Base-by-base conservation (phyloP, 441 rosid species). In the Bruguiera hainesii region DNA sequence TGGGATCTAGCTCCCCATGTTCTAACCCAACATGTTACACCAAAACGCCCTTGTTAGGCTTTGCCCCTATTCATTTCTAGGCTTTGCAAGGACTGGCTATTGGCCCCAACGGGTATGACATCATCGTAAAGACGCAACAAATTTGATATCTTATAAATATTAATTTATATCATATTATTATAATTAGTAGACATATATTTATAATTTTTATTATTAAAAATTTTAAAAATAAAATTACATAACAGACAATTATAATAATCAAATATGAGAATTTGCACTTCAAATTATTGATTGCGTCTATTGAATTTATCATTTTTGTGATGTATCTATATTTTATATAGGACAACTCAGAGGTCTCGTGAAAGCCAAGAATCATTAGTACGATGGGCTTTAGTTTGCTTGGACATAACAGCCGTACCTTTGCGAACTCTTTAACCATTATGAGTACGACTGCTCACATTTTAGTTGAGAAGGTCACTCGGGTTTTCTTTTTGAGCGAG, bases 401-500 rank as follows among this genome's bases (percentile, higher is more conserved):
- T 58, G 66, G 73, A 48, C 71, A 67, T 31, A 64, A 61, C 37
- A 61, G 77, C 58, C 63, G 67, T 42, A 55, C 39, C 8, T 5
- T 20, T 52, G 70, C 61, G 68, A 75, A 65, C 78, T 59, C 75
- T 49, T 68, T 62, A 66, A 73, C 72, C 69, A 70, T 71, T 63
- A 51, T 53, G 76, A 73, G 71, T 11, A 67, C 63, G 81, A 77
- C 79, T 33, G 64, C 59, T 68, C 74, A 66, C 70, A 64, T 70
- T 65, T 68, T 55, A 63, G 67, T 73, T 71, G 78, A 63, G 71
- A 72, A 63, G 73, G 83, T 80, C 77, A 65, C 80, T 75, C 31
- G 60, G 55, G 53, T 68, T 73, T 71, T 26, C 60, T 10, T 77
- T 76, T 60, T 50, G 63, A 66, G 78, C 64, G 65, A 76, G 76